phyloP scores from a whole-genome alignment of 202 grass and related monocot species.

The Brachypodium distachyon region DNA sequence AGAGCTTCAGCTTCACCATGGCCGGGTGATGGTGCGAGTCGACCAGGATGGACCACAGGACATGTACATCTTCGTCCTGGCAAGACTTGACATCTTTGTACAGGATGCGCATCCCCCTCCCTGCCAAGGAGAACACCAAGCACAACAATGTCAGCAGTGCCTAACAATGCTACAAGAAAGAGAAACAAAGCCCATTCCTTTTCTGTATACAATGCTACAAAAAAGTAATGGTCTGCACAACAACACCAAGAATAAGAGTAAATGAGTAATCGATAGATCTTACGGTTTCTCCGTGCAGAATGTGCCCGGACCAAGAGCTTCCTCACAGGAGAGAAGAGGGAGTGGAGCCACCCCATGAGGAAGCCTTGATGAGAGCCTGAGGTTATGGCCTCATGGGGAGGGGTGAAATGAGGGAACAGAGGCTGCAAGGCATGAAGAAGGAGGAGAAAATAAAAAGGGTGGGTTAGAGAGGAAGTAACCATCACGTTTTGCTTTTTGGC shows the following conservation, averaged over 20 bases:
- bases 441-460: conserved; percentile 1
- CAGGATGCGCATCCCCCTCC: conserved; percentile 59
- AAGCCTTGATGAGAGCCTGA: conserved; percentile 6
- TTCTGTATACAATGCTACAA: no score
- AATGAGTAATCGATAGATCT: neutral
- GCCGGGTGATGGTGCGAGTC: conserved; percentile 46
- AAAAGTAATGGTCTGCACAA: neutral
- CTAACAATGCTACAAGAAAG: conserved; percentile 8
- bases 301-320: conserved; percentile 54
- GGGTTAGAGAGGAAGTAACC: conserved; percentile 30
- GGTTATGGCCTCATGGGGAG: conserved; percentile 19
- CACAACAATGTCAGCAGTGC: neutral
- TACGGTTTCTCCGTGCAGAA: conserved; percentile 46
- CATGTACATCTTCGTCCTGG: conserved; percentile 56
- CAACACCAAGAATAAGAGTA: neutral
- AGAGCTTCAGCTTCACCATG: conserved; percentile 39
- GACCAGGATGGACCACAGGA: conserved; percentile 68
- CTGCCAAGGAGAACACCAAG: conserved; percentile 19
- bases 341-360: conserved; percentile 61
- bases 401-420: conserved; percentile 8
- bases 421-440: neutral
- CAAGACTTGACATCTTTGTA: conserved; percentile 66
- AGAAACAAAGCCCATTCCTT: neutral
- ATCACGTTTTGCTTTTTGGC: conserved; percentile 57
- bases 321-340: conserved; percentile 66